Evolutionary conservation across 2,329 filamentous ascomycete genomes (phyloP), one percentile per base, ranked within the genome.

Genomic region (Blumeria graminis): DNA sequence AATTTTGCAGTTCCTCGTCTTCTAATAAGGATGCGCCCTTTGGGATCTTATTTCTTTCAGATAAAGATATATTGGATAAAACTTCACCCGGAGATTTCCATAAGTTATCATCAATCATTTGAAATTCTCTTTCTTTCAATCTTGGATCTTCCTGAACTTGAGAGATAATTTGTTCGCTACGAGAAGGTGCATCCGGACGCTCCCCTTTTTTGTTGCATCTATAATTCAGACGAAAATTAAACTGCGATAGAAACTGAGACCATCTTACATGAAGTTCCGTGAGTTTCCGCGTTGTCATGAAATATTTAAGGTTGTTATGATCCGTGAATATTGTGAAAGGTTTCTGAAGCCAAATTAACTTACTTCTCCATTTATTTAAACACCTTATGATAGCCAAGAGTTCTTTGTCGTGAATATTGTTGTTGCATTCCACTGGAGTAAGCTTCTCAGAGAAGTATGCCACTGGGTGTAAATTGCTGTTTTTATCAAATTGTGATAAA

Each of bases 321-420:
- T 59, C 56, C 9, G 22, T 52, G 8, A 57, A 33, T 9, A 59
- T 50, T 45, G 34, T 1, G 11, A 57, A 54, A 7, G 8, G 14
- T 7, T 48, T 8, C 11, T 45, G 7, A 18, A 34, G 28, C 4
- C 56, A 48, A 5, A 55, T 6, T 1, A 58, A 35, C 16, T 59
- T 46, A 11, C 18, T 33, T 36, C 58, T 45, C 46, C 34, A 59
- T 4, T 58, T 9, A 36, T 60, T 34, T 6, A 61, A 45, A 34
- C 32, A 55, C n/a, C 48, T 52, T 3, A 68, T 50, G 18, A 68
- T 66, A 1, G 63, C 63, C 1, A 68, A 50, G 0, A 68, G 58
- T 57, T 67, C 65, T 48, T 67, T 63, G 54, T 68, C 56, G 51
- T 68, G 60, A 16, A 65, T 65, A 16, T 66, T 50, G 55, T 68